Percentiles rank a stretch among this genome's conserved stretches.
These are phyloP conservation scores for Cynanchum wilfordii DNA, from an alignment of 257 asterid genomes.

Conservation along the genomic window DNA sequence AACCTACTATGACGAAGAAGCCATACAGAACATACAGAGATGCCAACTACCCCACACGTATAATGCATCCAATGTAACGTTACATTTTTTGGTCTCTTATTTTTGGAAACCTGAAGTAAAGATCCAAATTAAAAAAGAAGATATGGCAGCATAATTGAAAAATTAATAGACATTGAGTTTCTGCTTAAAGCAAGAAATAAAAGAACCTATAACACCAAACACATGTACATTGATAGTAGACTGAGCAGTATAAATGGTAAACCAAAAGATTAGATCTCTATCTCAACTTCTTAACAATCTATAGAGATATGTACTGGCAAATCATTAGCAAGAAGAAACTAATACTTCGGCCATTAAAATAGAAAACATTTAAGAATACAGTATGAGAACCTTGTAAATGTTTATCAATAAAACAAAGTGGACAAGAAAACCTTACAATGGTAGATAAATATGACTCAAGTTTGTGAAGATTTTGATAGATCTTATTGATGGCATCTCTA, in stretches of 20 bases:
- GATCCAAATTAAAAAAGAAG: neutral
- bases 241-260: neutral
- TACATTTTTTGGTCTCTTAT: slow-evolving; percentile 65
- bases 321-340: neutral
- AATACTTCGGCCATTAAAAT: neutral
- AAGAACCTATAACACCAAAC: neutral
- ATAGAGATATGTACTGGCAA: neutral
- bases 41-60: slow-evolving; percentile 70
- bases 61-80: slow-evolving; percentile 86
- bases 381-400: slow-evolving; percentile 8
- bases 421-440: slow-evolving; percentile 53
- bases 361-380: slow-evolving; percentile 11
- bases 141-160: neutral
- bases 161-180: neutral
- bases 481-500: slow-evolving; percentile 70
- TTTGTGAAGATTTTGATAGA: slow-evolving; percentile 65
- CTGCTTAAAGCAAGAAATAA: neutral
- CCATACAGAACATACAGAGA: slow-evolving; percentile 85
- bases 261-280: neutral
- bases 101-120: slow-evolving; percentile 62
- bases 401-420: slow-evolving; percentile 16
- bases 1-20: slow-evolving; percentile 92
- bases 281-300: neutral
- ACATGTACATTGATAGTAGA: neutral
- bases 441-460: slow-evolving; percentile 73